Conservation (phyloP, 306 rosid genomes). For the Cotoneaster glaucophyllus region DNA sequence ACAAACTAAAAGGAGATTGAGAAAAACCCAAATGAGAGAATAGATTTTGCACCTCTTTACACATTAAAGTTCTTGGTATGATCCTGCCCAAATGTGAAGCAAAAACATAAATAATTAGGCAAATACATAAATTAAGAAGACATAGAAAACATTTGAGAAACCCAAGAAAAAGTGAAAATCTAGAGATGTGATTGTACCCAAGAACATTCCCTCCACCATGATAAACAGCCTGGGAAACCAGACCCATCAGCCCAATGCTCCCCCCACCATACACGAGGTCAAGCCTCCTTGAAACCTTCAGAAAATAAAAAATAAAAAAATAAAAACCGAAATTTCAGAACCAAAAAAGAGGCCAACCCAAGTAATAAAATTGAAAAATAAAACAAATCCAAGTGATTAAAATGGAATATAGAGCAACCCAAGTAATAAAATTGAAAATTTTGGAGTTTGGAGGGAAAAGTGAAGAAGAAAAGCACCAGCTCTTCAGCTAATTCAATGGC, state of each 20-base stretch:
- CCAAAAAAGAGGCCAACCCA: not conserved
- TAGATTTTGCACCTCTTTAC: slow-evolving; percentile 29
- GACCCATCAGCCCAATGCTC: slow-evolving; percentile 58
- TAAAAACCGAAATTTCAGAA: not conserved
- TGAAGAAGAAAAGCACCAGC: slow-evolving; percentile 24
- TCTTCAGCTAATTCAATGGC: slow-evolving; percentile 50
- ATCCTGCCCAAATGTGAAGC: slow-evolving; percentile 23
- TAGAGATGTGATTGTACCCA: slow-evolving; percentile 24
- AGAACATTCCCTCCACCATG: slow-evolving; percentile 53
- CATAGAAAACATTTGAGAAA: not conserved
- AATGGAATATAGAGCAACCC: not conserved
- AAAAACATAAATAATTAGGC: not conserved
- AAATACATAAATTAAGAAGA: not conserved
- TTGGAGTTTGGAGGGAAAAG: not conserved
- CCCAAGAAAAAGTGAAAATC: slow-evolving; percentile 2
- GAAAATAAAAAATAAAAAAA: not conserved
- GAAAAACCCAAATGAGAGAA: not conserved
- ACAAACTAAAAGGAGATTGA: not conserved
- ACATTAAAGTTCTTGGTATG: slow-evolving; percentile 44
- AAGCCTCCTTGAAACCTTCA: slow-evolving; percentile 41
- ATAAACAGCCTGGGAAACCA: slow-evolving; percentile 55
- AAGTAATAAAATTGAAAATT: not conserved
- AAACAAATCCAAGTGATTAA: too few relatives aligned
- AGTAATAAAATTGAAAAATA: not conserved
- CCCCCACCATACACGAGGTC: slow-evolving; percentile 67